A percentile compares a stretch with the other conserved stretches of the same genome.
Conservation (phyloP, 140 eudicot genomes). For the Stevia rebaudiana region DNA sequence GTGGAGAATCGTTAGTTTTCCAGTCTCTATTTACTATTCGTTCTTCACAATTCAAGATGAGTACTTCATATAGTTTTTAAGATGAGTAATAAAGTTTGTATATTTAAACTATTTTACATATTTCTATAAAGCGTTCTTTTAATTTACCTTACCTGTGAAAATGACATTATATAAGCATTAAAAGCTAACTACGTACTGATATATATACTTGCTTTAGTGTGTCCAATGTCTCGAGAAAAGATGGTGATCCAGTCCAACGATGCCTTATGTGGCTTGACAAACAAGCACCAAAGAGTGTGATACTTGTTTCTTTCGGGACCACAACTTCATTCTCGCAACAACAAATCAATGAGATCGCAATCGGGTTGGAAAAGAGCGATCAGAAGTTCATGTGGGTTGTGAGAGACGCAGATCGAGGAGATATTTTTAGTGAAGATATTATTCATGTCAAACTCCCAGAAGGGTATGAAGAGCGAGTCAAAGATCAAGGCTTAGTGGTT, state of each 20-base stretch:
- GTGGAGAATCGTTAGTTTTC: no score
- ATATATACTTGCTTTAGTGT: not conserved
- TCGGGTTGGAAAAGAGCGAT: slow-evolving; percentile 41
- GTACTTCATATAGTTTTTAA: no score
- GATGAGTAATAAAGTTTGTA: no score
- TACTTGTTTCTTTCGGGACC: slow-evolving; percentile 52
- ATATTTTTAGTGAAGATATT: not conserved
- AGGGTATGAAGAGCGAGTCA: slow-evolving; percentile 43
- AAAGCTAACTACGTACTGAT: no score
- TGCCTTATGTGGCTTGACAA: slow-evolving; percentile 53
- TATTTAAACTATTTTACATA: no score
- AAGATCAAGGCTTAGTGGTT: slow-evolving; percentile 48
- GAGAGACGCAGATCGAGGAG: slow-evolving; percentile 45
- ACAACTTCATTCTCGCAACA: slow-evolving; percentile 33
- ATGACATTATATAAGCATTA: not conserved
- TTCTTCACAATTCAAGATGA: no score
- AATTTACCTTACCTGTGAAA: no score
- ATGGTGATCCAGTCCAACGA: slow-evolving; percentile 19
- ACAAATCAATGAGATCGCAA: slow-evolving; percentile 42
- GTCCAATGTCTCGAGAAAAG: not conserved
- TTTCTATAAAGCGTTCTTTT: no score
- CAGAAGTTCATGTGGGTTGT: slow-evolving; percentile 48
- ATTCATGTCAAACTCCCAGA: slow-evolving; percentile 26
- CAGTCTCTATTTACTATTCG: no score
- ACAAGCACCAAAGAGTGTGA: slow-evolving; percentile 34